Percentiles rank a stretch among this genome's conserved stretches.
These are phyloP conservation scores for Penicillium goetzii DNA, from an alignment of 495 filamentous ascomycete species.

Conservation along the genomic window DNA sequence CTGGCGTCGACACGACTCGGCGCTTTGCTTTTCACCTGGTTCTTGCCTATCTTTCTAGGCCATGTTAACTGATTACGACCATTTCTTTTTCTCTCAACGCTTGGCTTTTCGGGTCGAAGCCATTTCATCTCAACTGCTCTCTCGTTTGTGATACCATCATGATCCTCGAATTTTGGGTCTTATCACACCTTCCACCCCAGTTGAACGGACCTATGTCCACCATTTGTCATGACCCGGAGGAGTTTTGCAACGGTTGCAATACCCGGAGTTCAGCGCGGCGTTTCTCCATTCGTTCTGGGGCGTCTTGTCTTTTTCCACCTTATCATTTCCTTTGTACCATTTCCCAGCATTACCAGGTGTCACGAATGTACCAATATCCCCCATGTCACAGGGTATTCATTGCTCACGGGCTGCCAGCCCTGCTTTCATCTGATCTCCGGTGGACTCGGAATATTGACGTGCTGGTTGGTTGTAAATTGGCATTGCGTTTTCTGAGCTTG, in stretches of 20 bases:
- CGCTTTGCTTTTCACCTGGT: conserved; percentile 20
- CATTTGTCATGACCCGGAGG: conserved; percentile 29
- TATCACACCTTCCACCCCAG: conserved; percentile 2
- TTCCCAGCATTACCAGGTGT: conserved; percentile 35
- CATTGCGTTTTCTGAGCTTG: neutral
- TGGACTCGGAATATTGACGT: neutral
- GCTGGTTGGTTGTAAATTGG: neutral
- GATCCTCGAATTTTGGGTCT: conserved; percentile 17
- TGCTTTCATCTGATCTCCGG: neutral
- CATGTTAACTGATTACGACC: conserved; percentile 32
- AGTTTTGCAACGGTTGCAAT: conserved; percentile 27
- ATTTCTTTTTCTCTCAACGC: conserved; percentile 28
- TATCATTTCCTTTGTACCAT: conserved; percentile 33
- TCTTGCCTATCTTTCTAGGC: conserved; percentile 26
- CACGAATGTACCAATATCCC: conserved; percentile 30
- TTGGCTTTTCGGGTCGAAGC: conserved; percentile 30
- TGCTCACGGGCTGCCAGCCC: neutral
- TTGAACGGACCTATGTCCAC: conserved; percentile 10
- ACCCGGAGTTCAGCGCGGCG: conserved; percentile 33
- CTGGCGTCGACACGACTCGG: conserved; percentile 36
- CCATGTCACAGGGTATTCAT: neutral
- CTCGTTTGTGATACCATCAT: conserved; percentile 17
- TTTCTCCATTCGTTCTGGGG: conserved; percentile 31
- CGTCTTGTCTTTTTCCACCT: conserved; percentile 21
- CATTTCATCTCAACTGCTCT: conserved; percentile 20